Evolutionary conservation across 1,284 basidiomycete species (phyloP).

Genomic region (Trametes sp.): DNA sequence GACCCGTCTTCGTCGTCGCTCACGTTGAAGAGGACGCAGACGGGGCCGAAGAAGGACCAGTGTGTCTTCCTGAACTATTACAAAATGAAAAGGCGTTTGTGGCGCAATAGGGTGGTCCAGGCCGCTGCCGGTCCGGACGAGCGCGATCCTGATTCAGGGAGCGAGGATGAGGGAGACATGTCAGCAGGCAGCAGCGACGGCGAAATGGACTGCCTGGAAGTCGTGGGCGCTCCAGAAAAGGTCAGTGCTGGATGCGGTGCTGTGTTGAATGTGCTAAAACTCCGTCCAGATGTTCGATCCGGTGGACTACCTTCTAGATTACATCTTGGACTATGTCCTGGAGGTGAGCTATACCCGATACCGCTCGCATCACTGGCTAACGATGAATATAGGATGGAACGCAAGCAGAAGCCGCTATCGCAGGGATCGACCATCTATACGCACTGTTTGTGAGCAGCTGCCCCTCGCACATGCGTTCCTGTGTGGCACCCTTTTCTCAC

Average conservation of each 20-base stretch:
- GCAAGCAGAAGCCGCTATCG: constrained; percentile 29
- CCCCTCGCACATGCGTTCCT: background rate
- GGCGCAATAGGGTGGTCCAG: constrained; percentile 15
- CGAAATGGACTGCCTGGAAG: too few relatives aligned
- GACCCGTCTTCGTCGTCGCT: background rate
- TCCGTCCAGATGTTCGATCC: constrained; percentile 28
- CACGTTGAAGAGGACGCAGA: background rate
- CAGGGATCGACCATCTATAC: constrained; percentile 31
- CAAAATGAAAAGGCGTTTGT: constrained; percentile 33
- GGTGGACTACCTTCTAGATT: constrained; percentile 30
- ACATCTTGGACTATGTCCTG: constrained; percentile 27
- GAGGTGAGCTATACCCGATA: constrained; percentile 15
- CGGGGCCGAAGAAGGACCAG: constrained; percentile 24
- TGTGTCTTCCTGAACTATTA: constrained; percentile 35
- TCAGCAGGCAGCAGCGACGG: background rate
- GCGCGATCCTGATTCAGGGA: constrained; percentile 2
- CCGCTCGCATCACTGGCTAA: background rate
- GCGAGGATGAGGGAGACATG: constrained; percentile 4
- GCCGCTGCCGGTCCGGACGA: constrained; percentile 30
- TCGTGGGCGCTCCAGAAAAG: background rate
- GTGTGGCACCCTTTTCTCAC: background rate
- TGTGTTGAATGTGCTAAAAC: background rate
- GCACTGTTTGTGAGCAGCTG: constrained; percentile 19
- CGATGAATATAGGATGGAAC: constrained; percentile 12
- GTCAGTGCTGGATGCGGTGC: background rate